Evolutionary conservation across 2,329 filamentous ascomycete species (phyloP).

Genomic region (Alternaria gaisen): DNA sequence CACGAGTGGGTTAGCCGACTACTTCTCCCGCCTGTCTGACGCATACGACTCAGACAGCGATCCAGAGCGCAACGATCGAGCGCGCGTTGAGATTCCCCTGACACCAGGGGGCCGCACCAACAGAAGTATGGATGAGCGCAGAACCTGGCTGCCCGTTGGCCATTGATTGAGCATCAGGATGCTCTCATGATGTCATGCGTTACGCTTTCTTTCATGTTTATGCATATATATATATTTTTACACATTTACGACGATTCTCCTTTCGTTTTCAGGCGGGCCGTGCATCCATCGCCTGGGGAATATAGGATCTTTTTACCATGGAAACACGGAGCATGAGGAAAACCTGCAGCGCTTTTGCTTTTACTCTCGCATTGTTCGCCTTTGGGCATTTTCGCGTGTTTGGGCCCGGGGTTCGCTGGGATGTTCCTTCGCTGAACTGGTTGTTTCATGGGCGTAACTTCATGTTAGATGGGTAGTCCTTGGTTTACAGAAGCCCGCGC

Average conservation of each 20-base stretch:
- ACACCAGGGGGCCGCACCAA: constrained; percentile 70
- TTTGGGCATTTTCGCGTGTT: background rate
- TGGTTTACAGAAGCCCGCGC: background rate
- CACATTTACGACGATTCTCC: constrained; percentile 5
- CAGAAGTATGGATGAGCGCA: constrained; percentile 69
- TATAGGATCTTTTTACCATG: background rate
- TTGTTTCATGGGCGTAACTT: constrained; percentile 10
- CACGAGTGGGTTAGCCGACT: constrained; percentile 78
- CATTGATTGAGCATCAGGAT: constrained; percentile 34
- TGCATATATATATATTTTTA: constrained; percentile 23
- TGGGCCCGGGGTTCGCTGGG: background rate
- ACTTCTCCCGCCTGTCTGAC: constrained; percentile 81
- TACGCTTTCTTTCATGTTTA: constrained; percentile 20
- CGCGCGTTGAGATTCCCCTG: constrained; percentile 65
- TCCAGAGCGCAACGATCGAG: constrained; percentile 50
- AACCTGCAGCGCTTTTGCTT: background rate
- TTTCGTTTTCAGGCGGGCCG: constrained; percentile 8
- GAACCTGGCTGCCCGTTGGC: constrained; percentile 63
- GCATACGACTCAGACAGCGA: constrained; percentile 68
- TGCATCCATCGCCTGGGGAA: constrained; percentile 5
- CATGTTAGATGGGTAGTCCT: constrained; percentile 1
- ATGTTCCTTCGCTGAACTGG: constrained; percentile 9
- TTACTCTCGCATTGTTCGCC: background rate
- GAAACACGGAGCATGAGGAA: constrained; percentile 3
- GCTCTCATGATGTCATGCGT: constrained; percentile 42